These are phyloP conservation scores for Hyphodiscus hymeniophilus DNA, from an alignment of 495 filamentous ascomycete genomes.

Conservation along the genomic window DNA sequence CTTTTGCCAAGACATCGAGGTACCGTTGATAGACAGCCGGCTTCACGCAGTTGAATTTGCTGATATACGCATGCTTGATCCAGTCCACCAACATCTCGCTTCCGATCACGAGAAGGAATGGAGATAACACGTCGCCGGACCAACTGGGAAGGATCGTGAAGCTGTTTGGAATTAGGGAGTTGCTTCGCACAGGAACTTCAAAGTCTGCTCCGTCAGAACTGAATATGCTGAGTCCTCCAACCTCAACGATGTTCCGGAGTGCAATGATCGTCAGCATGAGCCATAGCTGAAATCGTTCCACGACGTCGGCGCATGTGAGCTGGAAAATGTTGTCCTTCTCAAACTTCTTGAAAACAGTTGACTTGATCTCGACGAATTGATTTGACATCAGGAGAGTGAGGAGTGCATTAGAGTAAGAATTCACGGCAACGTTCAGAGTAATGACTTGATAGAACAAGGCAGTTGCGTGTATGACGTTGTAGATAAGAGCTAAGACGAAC, in stretches of 20 bases:
- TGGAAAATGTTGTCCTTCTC: slow-evolving; percentile 98
- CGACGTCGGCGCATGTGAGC: slow-evolving; percentile 89
- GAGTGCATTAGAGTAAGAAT: slow-evolving; percentile 95
- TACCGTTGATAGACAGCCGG: slow-evolving; percentile 83
- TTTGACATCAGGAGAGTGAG: slow-evolving; percentile 87
- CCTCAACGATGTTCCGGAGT: slow-evolving; percentile 89
- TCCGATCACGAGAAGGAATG: slow-evolving; percentile 86
- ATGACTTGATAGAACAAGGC: slow-evolving; percentile 95
- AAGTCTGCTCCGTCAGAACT: slow-evolving; percentile 33
- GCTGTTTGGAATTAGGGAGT: slow-evolving; percentile 62
- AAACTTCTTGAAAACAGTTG: slow-evolving; percentile 93
- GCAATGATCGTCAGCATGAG: slow-evolving; percentile 94
- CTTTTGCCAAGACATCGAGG: slow-evolving; percentile 87
- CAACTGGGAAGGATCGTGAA: slow-evolving; percentile 86
- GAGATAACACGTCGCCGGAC: slow-evolving; percentile 80
- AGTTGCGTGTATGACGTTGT: slow-evolving; percentile 80
- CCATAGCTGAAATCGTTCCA: slow-evolving; percentile 97
- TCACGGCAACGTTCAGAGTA: slow-evolving; percentile 94
- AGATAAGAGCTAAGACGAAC: slow-evolving; percentile 77
- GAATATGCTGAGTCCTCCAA: slow-evolving; percentile 58
- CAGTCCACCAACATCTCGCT: slow-evolving; percentile 97
- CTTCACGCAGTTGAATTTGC: slow-evolving; percentile 95
- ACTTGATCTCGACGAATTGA: slow-evolving; percentile 98
- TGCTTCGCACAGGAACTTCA: slow-evolving; percentile 34
- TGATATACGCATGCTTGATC: slow-evolving; percentile 96